Percentiles rank a stretch among this genome's conserved stretches.
Conservation (phyloP, 2,329 filamentous ascomycete genomes). For the Orbilia oligospora region DNA sequence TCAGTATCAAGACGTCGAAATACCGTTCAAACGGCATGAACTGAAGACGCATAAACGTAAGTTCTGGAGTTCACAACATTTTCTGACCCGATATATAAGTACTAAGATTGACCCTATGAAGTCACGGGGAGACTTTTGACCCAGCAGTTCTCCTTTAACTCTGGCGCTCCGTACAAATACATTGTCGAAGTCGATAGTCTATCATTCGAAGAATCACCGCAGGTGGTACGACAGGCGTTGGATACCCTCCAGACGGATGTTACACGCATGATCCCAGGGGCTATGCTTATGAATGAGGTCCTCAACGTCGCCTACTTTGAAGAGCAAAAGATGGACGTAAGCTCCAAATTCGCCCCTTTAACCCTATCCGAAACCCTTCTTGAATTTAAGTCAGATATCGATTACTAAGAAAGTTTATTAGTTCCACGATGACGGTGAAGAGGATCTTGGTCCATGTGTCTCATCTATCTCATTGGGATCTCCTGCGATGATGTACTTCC, state of each 20-base stretch:
- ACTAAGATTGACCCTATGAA: slow-evolving; percentile 38
- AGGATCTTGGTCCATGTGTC: slow-evolving; percentile 75
- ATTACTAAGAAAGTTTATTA: slow-evolving; percentile 63
- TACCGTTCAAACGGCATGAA: slow-evolving; percentile 67
- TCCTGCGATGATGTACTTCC: slow-evolving; percentile 73
- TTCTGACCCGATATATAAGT: background rate
- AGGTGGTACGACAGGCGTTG: slow-evolving; percentile 70
- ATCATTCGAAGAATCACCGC: slow-evolving; percentile 71
- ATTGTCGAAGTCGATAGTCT: slow-evolving; percentile 72
- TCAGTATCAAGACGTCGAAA: slow-evolving; percentile 62
- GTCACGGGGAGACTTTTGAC: slow-evolving; percentile 69
- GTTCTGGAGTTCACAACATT: background rate
- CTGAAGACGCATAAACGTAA: slow-evolving; percentile 65
- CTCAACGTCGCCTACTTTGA: slow-evolving; percentile 76
- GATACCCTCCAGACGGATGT: slow-evolving; percentile 66
- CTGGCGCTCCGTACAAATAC: slow-evolving; percentile 78
- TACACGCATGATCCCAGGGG: slow-evolving; percentile 62
- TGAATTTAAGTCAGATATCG: background rate
- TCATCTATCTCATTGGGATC: slow-evolving; percentile 75
- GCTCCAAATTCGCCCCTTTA: slow-evolving; percentile 61
- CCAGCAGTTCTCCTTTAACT: slow-evolving; percentile 72
- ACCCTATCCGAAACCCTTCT: too few species aligned
- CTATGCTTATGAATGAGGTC: slow-evolving; percentile 74
- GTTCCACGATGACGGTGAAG: slow-evolving; percentile 78
- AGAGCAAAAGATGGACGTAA: slow-evolving; percentile 72